These are phyloP conservation scores for Fusarium avenaceum DNA, from an alignment of 2,329 filamentous ascomycete species.

Conservation along the genomic window DNA sequence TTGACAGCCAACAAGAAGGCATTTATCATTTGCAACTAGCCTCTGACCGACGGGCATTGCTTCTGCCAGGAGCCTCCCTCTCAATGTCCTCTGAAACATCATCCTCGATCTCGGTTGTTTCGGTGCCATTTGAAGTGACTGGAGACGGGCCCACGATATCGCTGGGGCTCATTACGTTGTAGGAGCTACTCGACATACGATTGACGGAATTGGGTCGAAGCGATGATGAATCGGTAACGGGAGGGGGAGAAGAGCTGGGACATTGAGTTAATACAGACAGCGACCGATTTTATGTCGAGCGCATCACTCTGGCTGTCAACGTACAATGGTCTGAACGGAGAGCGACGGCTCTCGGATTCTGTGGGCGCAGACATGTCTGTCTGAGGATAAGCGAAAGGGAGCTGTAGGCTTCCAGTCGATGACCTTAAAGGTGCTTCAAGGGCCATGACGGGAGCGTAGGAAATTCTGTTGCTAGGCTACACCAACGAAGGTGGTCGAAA, in stretches of 20 bases:
- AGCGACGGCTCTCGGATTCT: slow-evolving; percentile 63
- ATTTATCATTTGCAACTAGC: slow-evolving; percentile 36
- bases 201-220: slow-evolving; percentile 66
- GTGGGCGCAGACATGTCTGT: slow-evolving; percentile 68
- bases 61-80: slow-evolving; percentile 36
- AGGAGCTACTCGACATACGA: slow-evolving; percentile 61
- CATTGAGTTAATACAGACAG: slow-evolving; percentile 23
- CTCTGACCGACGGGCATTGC: slow-evolving; percentile 49
- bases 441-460: slow-evolving; percentile 51
- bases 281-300: neutral
- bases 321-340: slow-evolving; percentile 67
- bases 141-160: slow-evolving; percentile 85
- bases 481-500: slow-evolving; percentile 31
- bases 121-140: slow-evolving; percentile 87
- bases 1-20: slow-evolving; percentile 25
- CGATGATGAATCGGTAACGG: slow-evolving; percentile 59
- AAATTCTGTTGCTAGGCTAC: slow-evolving; percentile 22
- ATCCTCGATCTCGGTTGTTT: slow-evolving; percentile 87
- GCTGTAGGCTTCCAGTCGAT: slow-evolving; percentile 66
- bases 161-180: slow-evolving; percentile 72
- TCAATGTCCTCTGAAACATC: slow-evolving; percentile 74
- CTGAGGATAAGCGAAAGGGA: slow-evolving; percentile 60
- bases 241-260: slow-evolving; percentile 55
- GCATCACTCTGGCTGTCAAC: slow-evolving; percentile 44
- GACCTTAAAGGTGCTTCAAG: slow-evolving; percentile 70